Evolutionary conservation across 176 grass and related monocot species (phyloP).

Genomic region (Microstegium vimineum): DNA sequence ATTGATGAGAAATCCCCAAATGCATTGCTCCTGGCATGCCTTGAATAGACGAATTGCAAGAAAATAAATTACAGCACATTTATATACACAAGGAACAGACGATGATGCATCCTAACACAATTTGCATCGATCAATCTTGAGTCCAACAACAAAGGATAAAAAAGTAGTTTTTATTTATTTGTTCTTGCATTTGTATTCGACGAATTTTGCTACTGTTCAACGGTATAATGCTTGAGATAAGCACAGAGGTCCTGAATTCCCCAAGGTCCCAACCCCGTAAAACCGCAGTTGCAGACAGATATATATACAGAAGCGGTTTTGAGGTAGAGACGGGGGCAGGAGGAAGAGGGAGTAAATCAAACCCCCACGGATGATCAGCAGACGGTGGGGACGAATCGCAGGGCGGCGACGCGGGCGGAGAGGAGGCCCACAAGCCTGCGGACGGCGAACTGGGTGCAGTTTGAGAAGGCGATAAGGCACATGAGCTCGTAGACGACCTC

Average conservation of each 20-base stretch:
- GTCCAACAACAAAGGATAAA: neutral
- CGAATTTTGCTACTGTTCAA: constrained; percentile 23
- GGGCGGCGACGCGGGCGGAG: constrained; percentile 20
- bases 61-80: neutral
- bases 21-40: neutral
- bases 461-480: constrained; percentile 58
- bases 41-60: neutral
- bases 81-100: constrained; percentile 7
- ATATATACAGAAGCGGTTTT: constrained; percentile 34
- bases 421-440: constrained; percentile 45
- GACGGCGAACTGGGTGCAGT: constrained; percentile 58
- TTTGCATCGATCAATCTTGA: constrained; percentile 16
- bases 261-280: neutral
- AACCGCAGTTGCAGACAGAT: neutral
- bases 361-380: constrained; percentile 10
- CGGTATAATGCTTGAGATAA: neutral
- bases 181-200: constrained; percentile 34
- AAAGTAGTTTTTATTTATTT: neutral
- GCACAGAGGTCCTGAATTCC: neutral
- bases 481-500: constrained; percentile 52
- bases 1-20: neutral
- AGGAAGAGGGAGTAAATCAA: neutral
- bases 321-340: neutral
- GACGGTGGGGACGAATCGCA: constrained; percentile 40
- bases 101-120: neutral